Conservation (phyloP, 164 flowering plant genomes). For the Kingdonia uniflora region DNA sequence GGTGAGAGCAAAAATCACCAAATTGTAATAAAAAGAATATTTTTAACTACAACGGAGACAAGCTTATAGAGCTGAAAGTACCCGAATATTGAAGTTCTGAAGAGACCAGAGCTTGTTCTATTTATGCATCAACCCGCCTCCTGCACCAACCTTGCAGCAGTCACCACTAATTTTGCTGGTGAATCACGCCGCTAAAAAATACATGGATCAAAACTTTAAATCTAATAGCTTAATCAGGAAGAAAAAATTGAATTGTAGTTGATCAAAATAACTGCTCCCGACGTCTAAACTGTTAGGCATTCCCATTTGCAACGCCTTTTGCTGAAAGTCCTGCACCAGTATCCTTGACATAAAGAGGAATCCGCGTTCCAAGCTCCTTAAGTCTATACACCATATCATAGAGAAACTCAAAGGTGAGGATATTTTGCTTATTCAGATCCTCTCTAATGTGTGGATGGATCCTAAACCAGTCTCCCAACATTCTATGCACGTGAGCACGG, state of each 20-base stretch:
- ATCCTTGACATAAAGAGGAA: slow-evolving; percentile 53
- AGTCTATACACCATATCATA: slow-evolving; percentile 64
- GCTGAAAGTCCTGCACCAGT: slow-evolving; percentile 6
- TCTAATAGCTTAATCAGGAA: background rate
- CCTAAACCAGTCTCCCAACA: slow-evolving; percentile 93
- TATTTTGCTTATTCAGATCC: slow-evolving; percentile 60
- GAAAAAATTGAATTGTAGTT: no score
- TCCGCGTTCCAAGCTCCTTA: slow-evolving; percentile 38
- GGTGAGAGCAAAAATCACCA: no score
- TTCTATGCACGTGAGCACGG: slow-evolving; percentile 77
- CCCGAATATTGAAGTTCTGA: no score
- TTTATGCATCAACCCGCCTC: no score
- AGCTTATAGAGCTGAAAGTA: no score
- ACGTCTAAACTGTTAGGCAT: background rate
- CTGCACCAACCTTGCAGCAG: no score
- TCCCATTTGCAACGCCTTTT: slow-evolving; percentile 15
- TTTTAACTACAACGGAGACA: no score
- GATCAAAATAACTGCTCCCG: no score
- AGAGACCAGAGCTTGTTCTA: no score
- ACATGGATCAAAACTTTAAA: no score
- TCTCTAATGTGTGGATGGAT: slow-evolving; percentile 59
- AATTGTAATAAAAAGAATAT: no score
- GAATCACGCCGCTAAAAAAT: background rate
- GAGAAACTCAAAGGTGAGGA: slow-evolving; percentile 77
- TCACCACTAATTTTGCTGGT: background rate